Percentiles rank a stretch among this genome's conserved stretches.
Evolutionary conservation across 2,329 filamentous ascomycete species (phyloP).

Genomic region (Arthrinium puccinioides): DNA sequence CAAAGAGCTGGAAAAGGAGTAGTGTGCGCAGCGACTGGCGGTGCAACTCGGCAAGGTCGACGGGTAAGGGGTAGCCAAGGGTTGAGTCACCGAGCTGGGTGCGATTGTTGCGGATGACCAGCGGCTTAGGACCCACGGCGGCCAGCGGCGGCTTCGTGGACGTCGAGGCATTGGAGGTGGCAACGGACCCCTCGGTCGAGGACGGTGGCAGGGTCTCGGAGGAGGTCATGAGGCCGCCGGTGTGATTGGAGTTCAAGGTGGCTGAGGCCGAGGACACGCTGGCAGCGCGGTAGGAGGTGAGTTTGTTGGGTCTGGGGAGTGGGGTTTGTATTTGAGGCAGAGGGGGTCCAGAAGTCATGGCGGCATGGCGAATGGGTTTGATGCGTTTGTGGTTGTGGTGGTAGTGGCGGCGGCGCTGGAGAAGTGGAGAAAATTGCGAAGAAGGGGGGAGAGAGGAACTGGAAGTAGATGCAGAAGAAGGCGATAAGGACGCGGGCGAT

Average conservation of each 20-base stretch:
- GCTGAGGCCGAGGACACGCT: conserved; percentile 40
- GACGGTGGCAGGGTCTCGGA: conserved; percentile 34
- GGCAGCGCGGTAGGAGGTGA: conserved; percentile 32
- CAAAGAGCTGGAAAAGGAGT: conserved; percentile 73
- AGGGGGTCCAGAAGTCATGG: conserved; percentile 4
- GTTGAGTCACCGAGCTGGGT: conserved; percentile 72
- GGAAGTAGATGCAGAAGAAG: neutral
- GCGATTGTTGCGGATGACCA: conserved; percentile 69
- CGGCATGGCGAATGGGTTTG: too few species aligned
- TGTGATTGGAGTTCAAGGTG: conserved; percentile 29
- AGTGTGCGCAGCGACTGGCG: conserved; percentile 80
- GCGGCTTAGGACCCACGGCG: conserved; percentile 36
- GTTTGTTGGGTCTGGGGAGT: conserved; percentile 8
- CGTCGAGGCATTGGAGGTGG: conserved; percentile 16
- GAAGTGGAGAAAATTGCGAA: neutral
- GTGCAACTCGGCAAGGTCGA: conserved; percentile 81
- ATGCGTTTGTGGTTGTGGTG: too few species aligned
- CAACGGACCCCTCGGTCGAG: conserved; percentile 31
- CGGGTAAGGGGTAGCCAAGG: conserved; percentile 75
- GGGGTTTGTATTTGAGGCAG: conserved; percentile 8
- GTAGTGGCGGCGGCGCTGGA: neutral
- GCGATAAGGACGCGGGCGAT: too few species aligned
- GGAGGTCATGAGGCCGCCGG: conserved; percentile 37
- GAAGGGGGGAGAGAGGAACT: neutral
- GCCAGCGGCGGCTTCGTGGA: conserved; percentile 13